Evolutionary conservation across 495 filamentous ascomycete genomes (phyloP).

Genomic region (Aspergillus coremiiformis): DNA sequence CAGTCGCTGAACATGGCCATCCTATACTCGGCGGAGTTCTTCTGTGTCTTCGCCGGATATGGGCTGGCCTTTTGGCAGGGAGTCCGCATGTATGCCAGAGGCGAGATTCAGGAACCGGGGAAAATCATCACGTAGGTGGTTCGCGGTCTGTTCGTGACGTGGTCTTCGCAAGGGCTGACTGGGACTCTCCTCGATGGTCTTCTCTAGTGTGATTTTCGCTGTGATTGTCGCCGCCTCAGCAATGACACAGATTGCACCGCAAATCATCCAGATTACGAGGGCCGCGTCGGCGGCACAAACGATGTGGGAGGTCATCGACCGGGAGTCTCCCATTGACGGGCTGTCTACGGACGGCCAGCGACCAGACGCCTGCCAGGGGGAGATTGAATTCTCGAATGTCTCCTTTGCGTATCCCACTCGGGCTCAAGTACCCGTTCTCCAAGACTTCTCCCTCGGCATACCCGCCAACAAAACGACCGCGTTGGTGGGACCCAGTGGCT

Average conservation of each 20-base stretch:
- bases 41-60: conserved; percentile 34
- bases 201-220: conserved; percentile 26
- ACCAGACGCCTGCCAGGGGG: conserved; percentile 17
- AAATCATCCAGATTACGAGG: conserved; percentile 34
- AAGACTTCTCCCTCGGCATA: conserved; percentile 31
- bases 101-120: conserved; percentile 24
- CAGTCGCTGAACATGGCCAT: conserved; percentile 29
- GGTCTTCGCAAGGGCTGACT: not conserved
- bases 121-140: conserved; percentile 39
- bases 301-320: conserved; percentile 38
- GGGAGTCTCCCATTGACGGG: conserved; percentile 29
- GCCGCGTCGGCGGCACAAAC: conserved; percentile 35
- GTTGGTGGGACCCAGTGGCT: conserved; percentile 47
- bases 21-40: conserved; percentile 36
- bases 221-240: conserved; percentile 14
- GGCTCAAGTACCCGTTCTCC: conserved; percentile 29
- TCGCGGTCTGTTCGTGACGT: too few species aligned
- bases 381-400: conserved; percentile 49
- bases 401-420: conserved; percentile 52
- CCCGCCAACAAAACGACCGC: conserved; percentile 41
- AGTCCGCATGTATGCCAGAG: conserved; percentile 25
- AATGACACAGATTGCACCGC: conserved; percentile 17
- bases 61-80: conserved; percentile 46
- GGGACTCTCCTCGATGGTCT: not conserved
- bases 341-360: conserved; percentile 24